phyloP scores from a whole-genome alignment of 108 stramenopile species.

The Skeletonema tropicum region DNA sequence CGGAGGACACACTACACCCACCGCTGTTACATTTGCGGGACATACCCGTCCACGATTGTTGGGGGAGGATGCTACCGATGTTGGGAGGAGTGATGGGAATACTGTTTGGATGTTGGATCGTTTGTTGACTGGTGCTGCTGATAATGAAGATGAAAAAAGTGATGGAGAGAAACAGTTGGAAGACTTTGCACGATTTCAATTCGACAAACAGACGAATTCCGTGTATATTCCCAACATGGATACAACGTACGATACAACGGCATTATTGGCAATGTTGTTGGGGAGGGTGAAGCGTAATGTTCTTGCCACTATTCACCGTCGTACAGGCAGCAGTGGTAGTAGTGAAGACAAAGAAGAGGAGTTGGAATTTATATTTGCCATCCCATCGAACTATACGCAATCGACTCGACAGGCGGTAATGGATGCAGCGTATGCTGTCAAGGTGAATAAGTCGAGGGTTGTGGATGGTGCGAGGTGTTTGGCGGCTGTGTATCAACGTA shows the following conservation, averaged over 20 bases:
- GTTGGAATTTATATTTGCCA: slow-evolving; percentile 38
- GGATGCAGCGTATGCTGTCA: slow-evolving; percentile 58
- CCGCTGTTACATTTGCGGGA: slow-evolving; percentile 40
- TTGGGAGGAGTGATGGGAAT: slow-evolving; percentile 22
- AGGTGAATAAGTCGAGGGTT: slow-evolving; percentile 17
- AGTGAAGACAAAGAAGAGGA: not conserved
- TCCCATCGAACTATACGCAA: slow-evolving; percentile 27
- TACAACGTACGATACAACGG: slow-evolving; percentile 21
- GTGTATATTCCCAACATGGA: slow-evolving; percentile 16
- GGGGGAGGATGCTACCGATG: slow-evolving; percentile 40
- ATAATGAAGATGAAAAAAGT: slow-evolving; percentile 3
- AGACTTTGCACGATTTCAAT: slow-evolving; percentile 33
- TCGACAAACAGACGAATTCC: not conserved
- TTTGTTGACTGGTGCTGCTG: slow-evolving; percentile 15
- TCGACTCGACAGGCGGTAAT: slow-evolving; percentile 22
- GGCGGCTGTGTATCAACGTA: slow-evolving; percentile 34
- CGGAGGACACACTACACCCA: slow-evolving; percentile 52
- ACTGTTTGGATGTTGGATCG: slow-evolving; percentile 48
- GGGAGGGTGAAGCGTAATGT: slow-evolving; percentile 42
- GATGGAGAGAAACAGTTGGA: slow-evolving; percentile 14
- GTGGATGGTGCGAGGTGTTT: slow-evolving; percentile 25
- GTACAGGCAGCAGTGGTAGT: not conserved
- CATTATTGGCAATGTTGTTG: slow-evolving; percentile 53
- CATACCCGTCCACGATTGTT: slow-evolving; percentile 30
- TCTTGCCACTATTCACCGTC: slow-evolving; percentile 21